A percentile compares a stretch with the other conserved stretches of the same genome.
These are phyloP conservation scores for Penicillium sumatraense DNA, from an alignment of 2,329 filamentous ascomycete species.

Conservation along the genomic window DNA sequence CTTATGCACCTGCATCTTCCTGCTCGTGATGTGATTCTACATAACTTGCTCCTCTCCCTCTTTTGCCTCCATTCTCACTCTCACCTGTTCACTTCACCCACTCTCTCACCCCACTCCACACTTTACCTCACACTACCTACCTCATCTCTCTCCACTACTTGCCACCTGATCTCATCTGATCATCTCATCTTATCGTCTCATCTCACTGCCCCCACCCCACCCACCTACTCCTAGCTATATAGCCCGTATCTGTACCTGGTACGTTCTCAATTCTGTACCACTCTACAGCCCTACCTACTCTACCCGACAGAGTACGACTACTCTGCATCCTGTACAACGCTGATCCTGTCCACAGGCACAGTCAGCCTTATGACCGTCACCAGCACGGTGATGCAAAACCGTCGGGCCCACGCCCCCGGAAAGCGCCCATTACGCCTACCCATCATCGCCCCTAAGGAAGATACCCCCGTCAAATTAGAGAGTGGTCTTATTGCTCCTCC, in stretches of 20 bases:
- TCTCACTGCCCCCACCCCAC: neutral
- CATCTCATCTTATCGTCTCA: neutral
- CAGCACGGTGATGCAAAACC: slow-evolving; percentile 42
- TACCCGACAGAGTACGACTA: too few species aligned
- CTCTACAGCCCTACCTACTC: slow-evolving; percentile 16
- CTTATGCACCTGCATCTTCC: slow-evolving; percentile 14
- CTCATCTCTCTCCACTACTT: neutral
- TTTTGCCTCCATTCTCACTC: neutral
- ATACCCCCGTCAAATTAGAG: slow-evolving; percentile 36
- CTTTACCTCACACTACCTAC: neutral
- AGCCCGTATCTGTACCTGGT: neutral
- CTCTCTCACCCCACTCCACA: neutral
- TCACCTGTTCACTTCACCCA: neutral
- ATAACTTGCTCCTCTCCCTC: slow-evolving; percentile 14
- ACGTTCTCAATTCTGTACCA: slow-evolving; percentile 16
- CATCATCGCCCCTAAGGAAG: slow-evolving; percentile 52
- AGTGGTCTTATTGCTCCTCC: slow-evolving; percentile 40
- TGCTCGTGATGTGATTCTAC: slow-evolving; percentile 25
- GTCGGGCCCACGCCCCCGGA: slow-evolving; percentile 40
- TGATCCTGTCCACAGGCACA: slow-evolving; percentile 6
- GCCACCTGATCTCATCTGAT: slow-evolving; percentile 2
- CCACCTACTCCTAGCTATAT: neutral
- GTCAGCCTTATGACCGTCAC: slow-evolving; percentile 39
- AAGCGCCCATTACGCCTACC: slow-evolving; percentile 46
- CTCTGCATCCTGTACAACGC: too few species aligned